Evolutionary conservation across 208 protist genomes (phyloP).

Genomic region (Leishmania aethiopica): DNA sequence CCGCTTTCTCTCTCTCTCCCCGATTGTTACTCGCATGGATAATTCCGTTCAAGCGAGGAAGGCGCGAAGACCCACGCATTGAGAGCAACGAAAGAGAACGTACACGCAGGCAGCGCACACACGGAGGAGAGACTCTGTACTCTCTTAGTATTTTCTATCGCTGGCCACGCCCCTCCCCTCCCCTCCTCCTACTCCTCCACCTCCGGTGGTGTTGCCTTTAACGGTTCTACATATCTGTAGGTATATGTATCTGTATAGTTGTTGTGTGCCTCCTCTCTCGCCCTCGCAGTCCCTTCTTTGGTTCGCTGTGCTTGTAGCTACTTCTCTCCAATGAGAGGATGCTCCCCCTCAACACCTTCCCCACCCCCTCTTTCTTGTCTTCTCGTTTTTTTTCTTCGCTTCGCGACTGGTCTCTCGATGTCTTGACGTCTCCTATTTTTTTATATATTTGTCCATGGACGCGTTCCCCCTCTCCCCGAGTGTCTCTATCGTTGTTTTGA

Average conservation of each 20-base stretch:
- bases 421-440: neutral
- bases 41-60: neutral
- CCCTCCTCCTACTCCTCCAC: too few species aligned
- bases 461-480: too few species aligned
- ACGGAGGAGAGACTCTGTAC: neutral
- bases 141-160: neutral
- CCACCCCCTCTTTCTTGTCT: neutral
- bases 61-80: too few species aligned
- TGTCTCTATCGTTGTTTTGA: neutral
- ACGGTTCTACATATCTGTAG: neutral
- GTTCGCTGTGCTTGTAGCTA: too few species aligned
- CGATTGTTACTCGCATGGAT: too few species aligned
- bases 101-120: neutral
- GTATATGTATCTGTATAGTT: too few species aligned
- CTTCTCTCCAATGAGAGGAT: too few species aligned
- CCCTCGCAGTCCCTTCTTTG: too few species aligned
- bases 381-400: neutral
- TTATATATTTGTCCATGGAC: too few species aligned
- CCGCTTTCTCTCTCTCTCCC: too few species aligned
- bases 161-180: neutral
- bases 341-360: too few species aligned
- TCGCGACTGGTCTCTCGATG: neutral
- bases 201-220: neutral
- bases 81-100: neutral
- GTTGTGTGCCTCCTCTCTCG: too few species aligned